Base-by-base conservation (phyloP, 148 eudicot species). In the Rhododendron kiyosumense region DNA sequence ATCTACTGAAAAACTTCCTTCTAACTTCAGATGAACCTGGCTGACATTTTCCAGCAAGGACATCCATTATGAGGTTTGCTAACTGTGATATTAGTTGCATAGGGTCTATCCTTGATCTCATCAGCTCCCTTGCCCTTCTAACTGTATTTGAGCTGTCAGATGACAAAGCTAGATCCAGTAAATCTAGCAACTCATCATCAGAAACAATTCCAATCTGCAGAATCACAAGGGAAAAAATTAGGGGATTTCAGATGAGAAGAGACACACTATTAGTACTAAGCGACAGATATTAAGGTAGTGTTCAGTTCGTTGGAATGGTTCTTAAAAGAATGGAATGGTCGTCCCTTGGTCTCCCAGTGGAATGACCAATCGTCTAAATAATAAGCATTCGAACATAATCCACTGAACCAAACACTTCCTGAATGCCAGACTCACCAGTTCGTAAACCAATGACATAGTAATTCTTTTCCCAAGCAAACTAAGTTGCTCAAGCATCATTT, bases 401-500 rank as follows among this genome's bases (percentile, higher is more conserved):
- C 32, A 24, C 32, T 11, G 32, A 12, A 1, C 17, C 74, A 67
- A 67, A 67, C 32, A 67, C 74, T 67, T 67, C 74, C 32, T 26
- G 65, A 46, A 22, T 46, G 61, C 34, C 22, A 82, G 24, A 89
- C 99, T 93, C 89, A 97, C 99, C 54, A 97, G 91, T 86, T 97
- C 98, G 88, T 94, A 93, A 12, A 94, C 93, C 90, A 95, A 84
- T 14, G 92, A 82, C 88, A 93, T 82, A 1, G 98, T 93, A 75
- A 97, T 94, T 85, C 88, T 91, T 89, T 89, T 94, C 43, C 98
- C 96, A 52, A 97, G 92, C 88, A 97, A 92, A 89, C 98, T 94
- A 77, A 95, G 90, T 87, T 97, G 99, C 88, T 97, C 99, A 85
- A 97, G 93, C 96, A 92, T 95, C 98, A 95, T 95, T 86, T 95